Base-by-base conservation (phyloP, 805 yeast species). In the Myxozyma monticola region DNA sequence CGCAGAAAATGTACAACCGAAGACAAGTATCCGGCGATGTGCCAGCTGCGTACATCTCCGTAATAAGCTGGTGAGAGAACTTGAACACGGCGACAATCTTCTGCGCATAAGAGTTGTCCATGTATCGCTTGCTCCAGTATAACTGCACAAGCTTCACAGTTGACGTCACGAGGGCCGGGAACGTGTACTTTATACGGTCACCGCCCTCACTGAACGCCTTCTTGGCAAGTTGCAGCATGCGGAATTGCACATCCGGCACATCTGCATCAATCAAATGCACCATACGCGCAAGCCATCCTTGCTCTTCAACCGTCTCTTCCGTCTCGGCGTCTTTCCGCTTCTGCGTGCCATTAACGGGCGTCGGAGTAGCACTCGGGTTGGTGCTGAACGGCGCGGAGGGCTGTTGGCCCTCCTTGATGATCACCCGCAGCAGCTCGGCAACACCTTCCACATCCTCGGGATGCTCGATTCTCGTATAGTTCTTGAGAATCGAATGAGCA, bases 151-250 rank as follows among this genome's bases (percentile, higher is more conserved):
- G 68, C 62, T 75, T 77, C 60, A 88, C 72, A 18, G 83, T 76
- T 44, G 75, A 75, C 45, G 81, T 75, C 24, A 89, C 78, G 36
- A 91, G 68, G 1, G 96, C 78, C 3, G 96, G 95, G 64, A 83
- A 86, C 0, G 93, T 84, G 63, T 75, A 80, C 54, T 76, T 76
- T 37, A 81, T 76, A 57, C 81, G 80, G 29, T 67, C 71, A 1
- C 75, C 74, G n/a, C 84, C 84, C 30, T 76, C 75, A 44, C 74
- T 67, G 45, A 86, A 71, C 36, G 76, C 75, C 50, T 73, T 74
- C 49, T 73, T 74, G 4, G 80, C 72, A 1, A 63, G 64, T 33
- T 71, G 68, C 8, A 81, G 65, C 39, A 83, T 65, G 47, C 75
- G 73, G 34, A 76, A 70, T 36, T 78, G 76, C 7, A 65, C 59